These are phyloP conservation scores for Colletotrichum sp. DNA, from an alignment of 2,329 filamentous ascomycete species.

Conservation along the genomic window DNA sequence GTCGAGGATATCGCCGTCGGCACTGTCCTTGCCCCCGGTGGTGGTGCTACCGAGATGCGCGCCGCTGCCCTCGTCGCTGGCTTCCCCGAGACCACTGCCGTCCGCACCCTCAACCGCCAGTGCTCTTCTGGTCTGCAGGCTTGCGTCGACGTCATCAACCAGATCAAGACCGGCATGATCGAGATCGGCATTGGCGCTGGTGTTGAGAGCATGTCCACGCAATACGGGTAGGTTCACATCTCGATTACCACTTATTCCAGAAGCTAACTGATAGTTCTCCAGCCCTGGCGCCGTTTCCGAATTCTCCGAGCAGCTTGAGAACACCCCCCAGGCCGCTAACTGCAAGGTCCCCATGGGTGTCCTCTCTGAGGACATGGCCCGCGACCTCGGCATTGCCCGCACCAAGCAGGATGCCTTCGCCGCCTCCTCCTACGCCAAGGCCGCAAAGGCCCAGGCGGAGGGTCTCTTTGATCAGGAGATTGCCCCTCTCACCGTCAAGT, in stretches of 20 bases:
- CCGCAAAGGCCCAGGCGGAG: conserved; percentile 79
- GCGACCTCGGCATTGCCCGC: conserved; percentile 77
- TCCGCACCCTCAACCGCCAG: conserved; percentile 90
- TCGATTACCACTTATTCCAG: neutral
- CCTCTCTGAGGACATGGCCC: conserved; percentile 93
- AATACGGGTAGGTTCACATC: conserved; percentile 75
- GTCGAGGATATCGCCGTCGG: conserved; percentile 95
- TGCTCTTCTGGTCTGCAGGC: conserved; percentile 94
- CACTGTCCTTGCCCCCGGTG: conserved; percentile 88
- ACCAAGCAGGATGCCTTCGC: conserved; percentile 89
- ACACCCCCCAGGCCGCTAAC: conserved; percentile 82
- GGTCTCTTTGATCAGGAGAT: conserved; percentile 97
- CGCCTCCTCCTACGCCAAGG: conserved; percentile 91
- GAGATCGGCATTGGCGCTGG: conserved; percentile 93
- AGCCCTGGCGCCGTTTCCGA: conserved; percentile 86
- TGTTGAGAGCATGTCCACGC: conserved; percentile 93
- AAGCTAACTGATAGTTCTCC: neutral
- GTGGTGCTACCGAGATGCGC: conserved; percentile 95
- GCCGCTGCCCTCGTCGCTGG: conserved; percentile 90
- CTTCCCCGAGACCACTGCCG: conserved; percentile 84
- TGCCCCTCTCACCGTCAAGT: conserved; percentile 82
- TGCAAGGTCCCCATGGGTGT: conserved; percentile 98
- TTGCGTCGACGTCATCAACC: conserved; percentile 92
- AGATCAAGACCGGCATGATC: conserved; percentile 90
- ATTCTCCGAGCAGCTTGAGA: conserved; percentile 89